phyloP scores from a whole-genome alignment of 345 rosid genomes.

The Pugionium dolabratum region DNA sequence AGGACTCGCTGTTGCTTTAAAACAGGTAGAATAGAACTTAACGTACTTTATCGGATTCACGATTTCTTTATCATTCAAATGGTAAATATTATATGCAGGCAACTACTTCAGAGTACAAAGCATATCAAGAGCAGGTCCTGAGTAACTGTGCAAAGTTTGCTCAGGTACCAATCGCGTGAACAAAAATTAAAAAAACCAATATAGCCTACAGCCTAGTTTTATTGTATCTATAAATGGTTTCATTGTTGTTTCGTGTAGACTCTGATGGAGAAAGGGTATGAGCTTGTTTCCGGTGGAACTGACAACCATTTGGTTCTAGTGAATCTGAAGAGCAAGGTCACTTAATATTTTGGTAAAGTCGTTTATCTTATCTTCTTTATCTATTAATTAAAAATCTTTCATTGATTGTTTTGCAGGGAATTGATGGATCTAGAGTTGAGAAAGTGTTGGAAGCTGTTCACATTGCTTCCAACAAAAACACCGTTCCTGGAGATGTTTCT shows the following conservation, averaged over 20 bases:
- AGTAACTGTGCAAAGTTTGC: constrained; percentile 85
- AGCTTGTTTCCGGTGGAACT: constrained; percentile 98
- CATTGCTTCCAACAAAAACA: constrained; percentile 98
- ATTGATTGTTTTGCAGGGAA: constrained; percentile 51
- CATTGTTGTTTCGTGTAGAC: constrained; percentile 53
- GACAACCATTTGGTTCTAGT: constrained; percentile 97
- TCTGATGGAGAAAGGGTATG: constrained; percentile 66
- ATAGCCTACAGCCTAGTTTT: neutral
- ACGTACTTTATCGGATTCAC: neutral
- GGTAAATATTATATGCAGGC: constrained; percentile 53
- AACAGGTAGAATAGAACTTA: constrained; percentile 54
- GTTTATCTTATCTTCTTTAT: neutral
- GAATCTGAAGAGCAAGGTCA: constrained; percentile 88
- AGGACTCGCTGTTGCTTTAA: constrained; percentile 94
- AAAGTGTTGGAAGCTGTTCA: constrained; percentile 98
- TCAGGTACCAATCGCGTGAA: constrained; percentile 49
- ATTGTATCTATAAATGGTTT: neutral
- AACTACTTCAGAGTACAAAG: constrained; percentile 89
- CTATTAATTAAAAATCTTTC: neutral
- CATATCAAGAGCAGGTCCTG: constrained; percentile 97
- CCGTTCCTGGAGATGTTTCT: constrained; percentile 99
- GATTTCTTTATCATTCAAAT: constrained; percentile 2
- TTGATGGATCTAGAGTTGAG: constrained; percentile 97
- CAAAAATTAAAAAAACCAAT: too few species aligned
- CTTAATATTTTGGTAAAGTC: constrained; percentile 12